Conservation (phyloP, 2,329 filamentous ascomycete genomes). For the Beauveria sp. region DNA sequence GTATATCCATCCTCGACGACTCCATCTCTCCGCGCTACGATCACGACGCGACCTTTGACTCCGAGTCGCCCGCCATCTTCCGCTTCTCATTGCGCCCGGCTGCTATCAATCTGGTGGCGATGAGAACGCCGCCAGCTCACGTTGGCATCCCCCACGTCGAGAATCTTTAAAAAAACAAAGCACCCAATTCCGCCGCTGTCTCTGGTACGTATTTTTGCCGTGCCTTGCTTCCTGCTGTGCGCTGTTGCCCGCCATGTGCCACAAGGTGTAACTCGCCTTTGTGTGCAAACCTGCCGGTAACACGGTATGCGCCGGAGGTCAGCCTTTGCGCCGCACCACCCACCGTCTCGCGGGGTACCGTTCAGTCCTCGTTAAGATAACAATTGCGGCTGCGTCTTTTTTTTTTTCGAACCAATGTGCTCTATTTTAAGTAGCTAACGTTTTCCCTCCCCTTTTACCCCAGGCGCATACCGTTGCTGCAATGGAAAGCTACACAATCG, state of each 20-base stretch:
- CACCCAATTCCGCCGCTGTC: conserved; percentile 20
- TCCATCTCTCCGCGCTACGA: conserved; percentile 44
- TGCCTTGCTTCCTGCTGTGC: not conserved
- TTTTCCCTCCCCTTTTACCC: not conserved
- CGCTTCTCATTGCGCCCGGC: not conserved
- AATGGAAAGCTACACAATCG: conserved; percentile 58
- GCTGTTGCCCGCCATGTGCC: not conserved
- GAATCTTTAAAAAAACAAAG: conserved; percentile 36
- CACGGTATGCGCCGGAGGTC: not conserved
- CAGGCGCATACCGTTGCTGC: conserved; percentile 24
- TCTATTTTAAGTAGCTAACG: not conserved
- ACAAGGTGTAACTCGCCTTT: not conserved
- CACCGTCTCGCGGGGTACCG: not conserved
- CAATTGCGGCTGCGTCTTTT: conserved; percentile 12
- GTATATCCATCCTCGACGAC: conserved; percentile 47
- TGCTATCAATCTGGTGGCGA: conserved; percentile 22
- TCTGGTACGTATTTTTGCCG: conserved; percentile 26
- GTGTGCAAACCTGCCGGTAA: not conserved
- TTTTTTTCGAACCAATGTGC: not conserved
- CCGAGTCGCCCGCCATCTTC: conserved; percentile 17
- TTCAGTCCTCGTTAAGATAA: not conserved
- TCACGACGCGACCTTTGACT: conserved; percentile 22
- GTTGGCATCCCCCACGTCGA: conserved; percentile 39
- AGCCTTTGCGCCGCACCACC: not conserved
- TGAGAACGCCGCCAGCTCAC: conserved; percentile 30